Evolutionary conservation across 768 basidiomycete species (phyloP).

Genomic region (Boletales sp.): DNA sequence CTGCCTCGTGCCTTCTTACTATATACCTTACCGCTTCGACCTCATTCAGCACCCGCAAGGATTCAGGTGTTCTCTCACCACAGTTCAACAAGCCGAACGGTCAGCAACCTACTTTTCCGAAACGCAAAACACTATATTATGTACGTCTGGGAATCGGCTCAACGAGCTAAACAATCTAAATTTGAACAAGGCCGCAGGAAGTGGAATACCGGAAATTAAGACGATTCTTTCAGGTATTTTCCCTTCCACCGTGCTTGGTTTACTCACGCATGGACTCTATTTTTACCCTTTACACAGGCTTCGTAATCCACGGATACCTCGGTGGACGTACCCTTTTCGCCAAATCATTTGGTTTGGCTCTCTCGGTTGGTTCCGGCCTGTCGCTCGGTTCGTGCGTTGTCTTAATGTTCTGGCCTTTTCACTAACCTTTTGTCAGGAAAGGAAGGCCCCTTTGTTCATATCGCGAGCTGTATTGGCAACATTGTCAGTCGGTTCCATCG

Average conservation of each 20-base stretch:
- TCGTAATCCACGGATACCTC: constrained; percentile 96
- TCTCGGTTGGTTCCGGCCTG: constrained; percentile 90
- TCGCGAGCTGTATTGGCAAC: constrained; percentile 89
- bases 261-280: constrained; percentile 8
- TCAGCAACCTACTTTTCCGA: constrained; percentile 30
- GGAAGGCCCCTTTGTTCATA: constrained; percentile 85
- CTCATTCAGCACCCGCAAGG: constrained; percentile 84
- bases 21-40: constrained; percentile 85
- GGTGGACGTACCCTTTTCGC: constrained; percentile 86
- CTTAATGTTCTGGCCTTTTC: constrained; percentile 1
- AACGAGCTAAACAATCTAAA: constrained; percentile 8
- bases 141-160: constrained; percentile 43
- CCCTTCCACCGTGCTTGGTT: not conserved
- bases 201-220: constrained; percentile 97
- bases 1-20: constrained; percentile 74
- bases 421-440: constrained; percentile 39
- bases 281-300: constrained; percentile 47
- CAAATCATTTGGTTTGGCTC: constrained; percentile 83
- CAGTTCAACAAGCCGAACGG: constrained; percentile 36
- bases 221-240: constrained; percentile 76
- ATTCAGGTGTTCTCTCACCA: constrained; percentile 66
- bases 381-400: constrained; percentile 55
- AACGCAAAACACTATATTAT: constrained; percentile 78
- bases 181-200: constrained; percentile 74
- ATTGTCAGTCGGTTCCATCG: constrained; percentile 80